Evolutionary conservation across 2,329 filamentous ascomycete genomes (phyloP).

Genomic region (Metarhizium rileyi): DNA sequence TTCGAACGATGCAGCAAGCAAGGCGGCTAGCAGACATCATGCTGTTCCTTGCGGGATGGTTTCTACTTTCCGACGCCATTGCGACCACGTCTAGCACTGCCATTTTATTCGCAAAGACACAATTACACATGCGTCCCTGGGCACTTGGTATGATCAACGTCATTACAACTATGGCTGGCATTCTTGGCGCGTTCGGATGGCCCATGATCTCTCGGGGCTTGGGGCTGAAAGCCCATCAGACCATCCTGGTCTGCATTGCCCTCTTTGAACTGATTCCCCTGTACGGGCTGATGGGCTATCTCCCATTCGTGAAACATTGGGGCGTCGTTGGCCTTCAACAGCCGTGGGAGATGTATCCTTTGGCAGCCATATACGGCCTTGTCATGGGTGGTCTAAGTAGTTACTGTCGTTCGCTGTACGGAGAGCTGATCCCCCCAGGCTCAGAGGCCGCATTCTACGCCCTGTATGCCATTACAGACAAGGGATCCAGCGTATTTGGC

Average conservation of each 20-base stretch:
- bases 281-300: constrained; percentile 81
- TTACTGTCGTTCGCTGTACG: constrained; percentile 87
- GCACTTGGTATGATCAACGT: constrained; percentile 89
- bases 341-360: constrained; percentile 92
- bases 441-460: constrained; percentile 96
- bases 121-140: constrained; percentile 80
- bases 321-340: constrained; percentile 82
- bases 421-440: constrained; percentile 86
- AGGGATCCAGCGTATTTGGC: constrained; percentile 87
- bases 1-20: constrained; percentile 68
- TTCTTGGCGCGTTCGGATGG: constrained; percentile 86
- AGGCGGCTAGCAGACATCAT: constrained; percentile 62
- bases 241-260: constrained; percentile 82
- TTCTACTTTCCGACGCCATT: constrained; percentile 86
- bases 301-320: constrained; percentile 65
- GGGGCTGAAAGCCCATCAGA: constrained; percentile 67
- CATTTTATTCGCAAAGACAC: constrained; percentile 90
- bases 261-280: constrained; percentile 88
- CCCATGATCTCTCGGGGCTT: constrained; percentile 63
- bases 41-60: constrained; percentile 82
- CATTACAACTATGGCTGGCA: constrained; percentile 74
- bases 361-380: constrained; percentile 85
- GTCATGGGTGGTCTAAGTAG: constrained; percentile 87
- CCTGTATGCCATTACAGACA: constrained; percentile 94
- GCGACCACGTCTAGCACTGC: constrained; percentile 92